Evolutionary conservation across 2,329 filamentous ascomycete species (phyloP).

Genomic region (Hypoxylon sp.): DNA sequence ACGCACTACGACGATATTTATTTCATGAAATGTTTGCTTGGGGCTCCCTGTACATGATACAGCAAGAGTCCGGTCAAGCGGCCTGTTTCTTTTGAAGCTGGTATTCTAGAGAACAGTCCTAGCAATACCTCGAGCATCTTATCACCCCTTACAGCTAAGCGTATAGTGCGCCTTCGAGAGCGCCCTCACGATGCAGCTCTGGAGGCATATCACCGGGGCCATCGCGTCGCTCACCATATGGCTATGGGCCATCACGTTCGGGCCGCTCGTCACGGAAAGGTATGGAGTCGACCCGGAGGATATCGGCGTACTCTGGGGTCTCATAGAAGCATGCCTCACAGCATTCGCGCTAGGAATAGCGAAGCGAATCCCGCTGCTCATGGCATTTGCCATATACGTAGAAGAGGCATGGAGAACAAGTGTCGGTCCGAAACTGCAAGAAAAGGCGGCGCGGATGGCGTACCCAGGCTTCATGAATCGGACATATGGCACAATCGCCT

Average conservation of each 20-base stretch:
- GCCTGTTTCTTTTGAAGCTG: neutral
- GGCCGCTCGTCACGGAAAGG: neutral
- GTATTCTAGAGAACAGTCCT: neutral
- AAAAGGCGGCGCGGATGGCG: neutral
- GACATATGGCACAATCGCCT: neutral
- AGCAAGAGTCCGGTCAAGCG: neutral
- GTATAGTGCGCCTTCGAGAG: neutral
- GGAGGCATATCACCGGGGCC: neutral
- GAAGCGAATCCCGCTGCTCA: neutral
- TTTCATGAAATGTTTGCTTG: neutral
- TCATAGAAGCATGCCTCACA: neutral
- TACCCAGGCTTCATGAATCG: neutral
- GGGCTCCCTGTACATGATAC: neutral
- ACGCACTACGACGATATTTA: neutral
- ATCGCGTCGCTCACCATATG: neutral
- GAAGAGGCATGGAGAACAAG: neutral
- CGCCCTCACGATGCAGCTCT: neutral
- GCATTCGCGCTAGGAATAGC: neutral
- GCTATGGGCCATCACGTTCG: neutral
- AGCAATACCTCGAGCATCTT: neutral
- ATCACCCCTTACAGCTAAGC: neutral
- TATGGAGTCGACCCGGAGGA: neutral
- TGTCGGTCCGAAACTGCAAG: neutral
- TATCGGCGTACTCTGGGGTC: neutral
- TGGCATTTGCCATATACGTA: neutral